These are phyloP conservation scores for Chaetoceros muelleri DNA, from an alignment of 108 stramenopile genomes.

Conservation along the genomic window DNA sequence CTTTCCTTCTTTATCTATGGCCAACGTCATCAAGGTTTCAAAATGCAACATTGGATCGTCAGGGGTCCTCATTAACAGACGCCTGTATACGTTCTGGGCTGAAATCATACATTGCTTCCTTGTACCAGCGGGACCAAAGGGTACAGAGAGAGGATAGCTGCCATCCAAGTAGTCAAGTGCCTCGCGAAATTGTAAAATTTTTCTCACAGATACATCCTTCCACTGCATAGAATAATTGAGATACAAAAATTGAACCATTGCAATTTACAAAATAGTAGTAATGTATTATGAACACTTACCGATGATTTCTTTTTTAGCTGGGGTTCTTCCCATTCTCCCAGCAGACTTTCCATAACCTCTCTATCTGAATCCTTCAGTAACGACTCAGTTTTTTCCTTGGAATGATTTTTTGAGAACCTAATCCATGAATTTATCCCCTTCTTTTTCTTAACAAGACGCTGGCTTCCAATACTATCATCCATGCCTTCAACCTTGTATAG, in stretches of 20 bases:
- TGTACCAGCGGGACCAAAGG: conserved; percentile 46
- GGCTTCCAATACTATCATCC: neutral
- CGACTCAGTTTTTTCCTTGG: neutral
- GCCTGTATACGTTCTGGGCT: conserved; percentile 39
- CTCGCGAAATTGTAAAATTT: conserved; percentile 56
- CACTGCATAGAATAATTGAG: neutral
- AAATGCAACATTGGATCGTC: conserved; percentile 26
- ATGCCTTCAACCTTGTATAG: neutral
- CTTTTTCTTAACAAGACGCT: neutral
- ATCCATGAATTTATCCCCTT: neutral
- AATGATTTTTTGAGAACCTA: neutral
- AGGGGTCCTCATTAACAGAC: conserved; percentile 27
- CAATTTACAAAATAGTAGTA: too few species aligned
- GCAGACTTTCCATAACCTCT: neutral
- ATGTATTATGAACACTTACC: neutral
- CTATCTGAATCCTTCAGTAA: neutral
- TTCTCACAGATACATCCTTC: conserved; percentile 27
- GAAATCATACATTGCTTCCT: conserved; percentile 49
- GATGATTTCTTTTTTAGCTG: neutral
- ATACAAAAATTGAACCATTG: neutral
- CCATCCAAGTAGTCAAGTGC: conserved; percentile 59
- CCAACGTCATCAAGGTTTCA: conserved; percentile 34
- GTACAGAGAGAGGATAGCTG: conserved; percentile 33
- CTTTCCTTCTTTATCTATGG: conserved; percentile 21
- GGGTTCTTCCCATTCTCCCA: neutral